Evolutionary conservation across 2,329 filamentous ascomycete genomes (phyloP), one percentile per base, ranked within the genome.

Genomic region (Neofusicoccum cordaticola): DNA sequence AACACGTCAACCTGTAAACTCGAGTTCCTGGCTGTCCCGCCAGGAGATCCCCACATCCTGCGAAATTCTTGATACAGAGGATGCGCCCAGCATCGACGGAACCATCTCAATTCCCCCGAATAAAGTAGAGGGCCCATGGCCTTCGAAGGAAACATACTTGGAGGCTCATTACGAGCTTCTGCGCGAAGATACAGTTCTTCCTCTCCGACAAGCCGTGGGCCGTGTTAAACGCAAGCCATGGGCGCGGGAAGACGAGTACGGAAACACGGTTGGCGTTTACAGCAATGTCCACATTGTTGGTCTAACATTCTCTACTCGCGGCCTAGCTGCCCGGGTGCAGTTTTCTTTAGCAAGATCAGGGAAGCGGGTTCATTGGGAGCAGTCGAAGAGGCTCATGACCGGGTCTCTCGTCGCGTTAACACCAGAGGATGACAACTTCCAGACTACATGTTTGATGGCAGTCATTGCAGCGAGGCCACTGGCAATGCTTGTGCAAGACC

Each of bases 101-200:
- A 7, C 37, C 15, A 22, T 58, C n/a, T 48, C 65, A 4, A n/a
- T 50, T n/a, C 41, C 61, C 2, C 71, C 71, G 11, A 73, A 78
- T 73, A 70, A 69, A 66, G 62, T 72, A 6, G 64, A 83, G 0
- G 80, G 81, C 0, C 79, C 87, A 0, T 94, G 88, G 81, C 67
- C 76, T 0, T 86, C 81, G 4, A 88, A 85, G 51, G 82, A 86
- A 1, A 80, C 83, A 0, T 97, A 96, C 65, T 80, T 97, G 0
- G 80, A 86, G 37, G 84, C 86, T 0, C 91, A 96, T 57, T 96
- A 95, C 72, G 81, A 86, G 2, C 83, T 97, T 1, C 81, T 92
- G 7, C 84, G 93, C 2, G 90, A 92, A 71, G 92, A 97, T 72
- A 85, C 87, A 0, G 80, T 91, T 2, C 85, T 89, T 12, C 84